These are phyloP conservation scores for Alternaria brassicicola DNA, from an alignment of 2,329 filamentous ascomycete species.

Conservation along the genomic window DNA sequence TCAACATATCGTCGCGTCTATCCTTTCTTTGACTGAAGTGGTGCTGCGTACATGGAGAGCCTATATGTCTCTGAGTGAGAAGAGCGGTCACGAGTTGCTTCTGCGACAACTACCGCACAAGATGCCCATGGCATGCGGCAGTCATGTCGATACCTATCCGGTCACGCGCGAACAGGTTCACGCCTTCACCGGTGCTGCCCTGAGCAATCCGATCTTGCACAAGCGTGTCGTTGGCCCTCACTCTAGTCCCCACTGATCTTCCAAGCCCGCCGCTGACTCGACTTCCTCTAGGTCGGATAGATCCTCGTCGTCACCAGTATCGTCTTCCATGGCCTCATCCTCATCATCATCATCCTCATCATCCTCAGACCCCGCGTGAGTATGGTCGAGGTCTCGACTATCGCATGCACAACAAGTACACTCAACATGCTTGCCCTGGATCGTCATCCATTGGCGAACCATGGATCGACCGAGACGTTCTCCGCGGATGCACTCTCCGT, in stretches of 20 bases:
- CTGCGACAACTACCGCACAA: not conserved
- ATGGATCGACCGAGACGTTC: conserved; percentile 2
- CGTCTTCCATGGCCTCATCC: not conserved
- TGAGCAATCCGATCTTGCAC: not conserved
- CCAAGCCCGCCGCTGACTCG: not conserved
- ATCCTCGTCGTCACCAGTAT: not conserved
- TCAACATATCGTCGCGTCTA: not conserved
- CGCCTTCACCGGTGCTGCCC: not conserved
- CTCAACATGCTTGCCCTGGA: not conserved
- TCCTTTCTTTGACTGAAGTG: not conserved
- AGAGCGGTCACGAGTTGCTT: not conserved
- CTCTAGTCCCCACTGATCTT: conserved; percentile 1
- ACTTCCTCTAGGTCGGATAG: not conserved
- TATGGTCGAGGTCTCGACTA: not conserved
- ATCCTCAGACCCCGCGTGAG: not conserved
- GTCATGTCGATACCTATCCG: not conserved
- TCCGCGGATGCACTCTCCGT: not conserved
- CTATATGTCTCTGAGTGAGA: not conserved
- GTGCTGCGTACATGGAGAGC: not conserved
- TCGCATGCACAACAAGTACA: conserved; percentile 10
- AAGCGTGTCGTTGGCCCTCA: not conserved
- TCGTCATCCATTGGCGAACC: not conserved
- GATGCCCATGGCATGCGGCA: not conserved
- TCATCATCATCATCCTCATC: not conserved
- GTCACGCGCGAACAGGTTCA: not conserved